Base-by-base conservation (phyloP, 257 asterid genomes). In the Solanum pennellii region DNA sequence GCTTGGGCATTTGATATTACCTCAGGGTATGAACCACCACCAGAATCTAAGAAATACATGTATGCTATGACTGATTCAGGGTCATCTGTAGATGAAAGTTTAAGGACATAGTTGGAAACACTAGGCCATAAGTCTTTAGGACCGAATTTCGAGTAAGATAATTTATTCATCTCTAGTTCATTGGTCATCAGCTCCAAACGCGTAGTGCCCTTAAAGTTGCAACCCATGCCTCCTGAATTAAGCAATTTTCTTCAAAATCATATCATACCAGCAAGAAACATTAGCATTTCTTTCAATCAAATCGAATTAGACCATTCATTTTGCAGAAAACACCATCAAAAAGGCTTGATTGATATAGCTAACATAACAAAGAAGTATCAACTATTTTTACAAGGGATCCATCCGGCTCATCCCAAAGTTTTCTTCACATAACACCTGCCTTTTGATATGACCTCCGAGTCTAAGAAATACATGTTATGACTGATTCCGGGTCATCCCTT, bases 21-120 rank as follows among this genome's bases (percentile, higher is more conserved):
- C 93, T 94, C 93, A 0, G 98, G 99, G 88, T 94, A 97, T 44
- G 98, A 94, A 5, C 98, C 98, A 69, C 99, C 98, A 20, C 99
- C 99, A 5, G 99, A 95, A 92, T 97, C 98, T 31, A 97, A 90
- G 90, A 94, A 94, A 89, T 97, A 97, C 95, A 95, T 90, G 41
- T 88, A 94, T 44, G 91, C 92, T 21, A 93, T 91, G 13, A 91
- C 83, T n/a, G 83, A 84, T 52, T 86, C 88, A 65, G 89, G 86
- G 91, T 92, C 84, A 69, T 82, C 87, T 12, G 92, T 60, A 29
- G 95, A 93, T 59, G 93, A 87, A 21, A 95, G 88, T 88, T 90
- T 89, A 71, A 95, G 91, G 62, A 94, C 93, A 84, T 95, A 97
- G 86, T 95, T 94, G 18, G 98, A 97, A 91, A 97, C 94, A 56